Conservation (phyloP, 768 basidiomycete species). For the Tulasnella calospora region DNA sequence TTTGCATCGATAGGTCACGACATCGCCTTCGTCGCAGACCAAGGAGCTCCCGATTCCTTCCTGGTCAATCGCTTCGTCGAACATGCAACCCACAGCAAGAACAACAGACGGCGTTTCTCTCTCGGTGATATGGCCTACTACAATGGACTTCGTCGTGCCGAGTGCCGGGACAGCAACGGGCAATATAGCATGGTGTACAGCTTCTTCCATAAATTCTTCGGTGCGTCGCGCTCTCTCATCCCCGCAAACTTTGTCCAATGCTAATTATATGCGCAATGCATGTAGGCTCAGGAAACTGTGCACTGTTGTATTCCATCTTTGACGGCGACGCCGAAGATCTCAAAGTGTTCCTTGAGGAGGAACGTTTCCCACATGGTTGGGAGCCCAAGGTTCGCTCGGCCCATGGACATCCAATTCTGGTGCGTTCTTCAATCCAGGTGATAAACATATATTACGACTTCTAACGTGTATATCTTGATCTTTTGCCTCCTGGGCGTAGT, state of each 20-base stretch:
- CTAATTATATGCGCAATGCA: constrained; percentile 47
- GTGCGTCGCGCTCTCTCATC: constrained; percentile 35
- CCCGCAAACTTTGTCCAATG: too few relatives aligned
- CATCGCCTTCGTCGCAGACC: constrained; percentile 45
- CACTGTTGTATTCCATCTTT: constrained; percentile 60
- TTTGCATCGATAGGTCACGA: constrained; percentile 49
- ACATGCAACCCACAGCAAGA: constrained; percentile 43
- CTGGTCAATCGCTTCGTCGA: constrained; percentile 41
- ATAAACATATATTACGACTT: too few relatives aligned
- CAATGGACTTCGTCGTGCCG: constrained; percentile 56
- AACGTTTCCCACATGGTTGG: constrained; percentile 67
- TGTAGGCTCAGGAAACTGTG: constrained; percentile 47
- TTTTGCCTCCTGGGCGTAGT: not conserved
- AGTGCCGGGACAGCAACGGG: constrained; percentile 50
- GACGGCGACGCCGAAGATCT: constrained; percentile 59
- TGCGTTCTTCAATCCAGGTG: not conserved
- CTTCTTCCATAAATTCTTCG: constrained; percentile 54
- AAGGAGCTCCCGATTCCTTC: constrained; percentile 49
- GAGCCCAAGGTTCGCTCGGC: constrained; percentile 53
- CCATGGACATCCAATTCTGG: constrained; percentile 53
- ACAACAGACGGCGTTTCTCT: constrained; percentile 52
- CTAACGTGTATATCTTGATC: not conserved
- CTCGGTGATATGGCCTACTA: constrained; percentile 53
- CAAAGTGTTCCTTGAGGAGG: constrained; percentile 55
- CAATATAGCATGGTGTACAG: constrained; percentile 47